Evolutionary conservation across 352 stramenopile species (phyloP).

Genomic region (Phytophthora europaea): DNA sequence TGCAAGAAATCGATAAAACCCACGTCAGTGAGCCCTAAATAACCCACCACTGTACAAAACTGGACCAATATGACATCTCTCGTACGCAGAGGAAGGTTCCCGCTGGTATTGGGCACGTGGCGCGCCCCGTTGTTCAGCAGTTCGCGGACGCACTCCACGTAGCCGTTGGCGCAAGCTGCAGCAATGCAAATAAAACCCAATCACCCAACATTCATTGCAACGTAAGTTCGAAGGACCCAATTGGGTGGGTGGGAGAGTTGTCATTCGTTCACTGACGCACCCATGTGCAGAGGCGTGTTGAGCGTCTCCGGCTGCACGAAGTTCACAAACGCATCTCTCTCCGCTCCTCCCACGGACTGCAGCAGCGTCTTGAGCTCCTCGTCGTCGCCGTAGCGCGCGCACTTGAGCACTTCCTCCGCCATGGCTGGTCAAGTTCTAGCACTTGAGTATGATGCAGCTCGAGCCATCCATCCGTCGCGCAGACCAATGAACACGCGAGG

Average conservation of each 20-base stretch:
- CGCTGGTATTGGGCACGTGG: slow-evolving; percentile 77
- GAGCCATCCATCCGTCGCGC: slow-evolving; percentile 23
- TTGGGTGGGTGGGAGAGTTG: background rate
- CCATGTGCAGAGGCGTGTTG: slow-evolving; percentile 90
- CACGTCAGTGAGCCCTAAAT: background rate
- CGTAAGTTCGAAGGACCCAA: background rate
- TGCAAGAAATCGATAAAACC: slow-evolving; percentile 20
- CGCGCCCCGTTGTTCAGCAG: slow-evolving; percentile 63
- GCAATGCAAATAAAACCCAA: slow-evolving; percentile 1
- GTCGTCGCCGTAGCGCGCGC: slow-evolving; percentile 77
- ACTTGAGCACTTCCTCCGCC: slow-evolving; percentile 69
- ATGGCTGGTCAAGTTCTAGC: slow-evolving; percentile 16
- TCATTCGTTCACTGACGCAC: slow-evolving; percentile 13
- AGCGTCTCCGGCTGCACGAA: slow-evolving; percentile 78
- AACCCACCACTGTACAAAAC: background rate
- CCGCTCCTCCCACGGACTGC: slow-evolving; percentile 18
- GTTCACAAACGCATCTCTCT: slow-evolving; percentile 62
- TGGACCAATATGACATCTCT: background rate
- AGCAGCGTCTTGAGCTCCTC: slow-evolving; percentile 69
- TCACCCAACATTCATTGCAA: background rate
- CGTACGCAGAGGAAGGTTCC: slow-evolving; percentile 84
- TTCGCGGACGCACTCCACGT: slow-evolving; percentile 68
- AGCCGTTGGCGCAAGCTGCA: slow-evolving; percentile 84
- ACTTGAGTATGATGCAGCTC: background rate
- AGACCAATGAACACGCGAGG: background rate